phyloP scores from a whole-genome alignment of 2,329 filamentous ascomycete genomes.

The Paraphaeosphaeria minitans region DNA sequence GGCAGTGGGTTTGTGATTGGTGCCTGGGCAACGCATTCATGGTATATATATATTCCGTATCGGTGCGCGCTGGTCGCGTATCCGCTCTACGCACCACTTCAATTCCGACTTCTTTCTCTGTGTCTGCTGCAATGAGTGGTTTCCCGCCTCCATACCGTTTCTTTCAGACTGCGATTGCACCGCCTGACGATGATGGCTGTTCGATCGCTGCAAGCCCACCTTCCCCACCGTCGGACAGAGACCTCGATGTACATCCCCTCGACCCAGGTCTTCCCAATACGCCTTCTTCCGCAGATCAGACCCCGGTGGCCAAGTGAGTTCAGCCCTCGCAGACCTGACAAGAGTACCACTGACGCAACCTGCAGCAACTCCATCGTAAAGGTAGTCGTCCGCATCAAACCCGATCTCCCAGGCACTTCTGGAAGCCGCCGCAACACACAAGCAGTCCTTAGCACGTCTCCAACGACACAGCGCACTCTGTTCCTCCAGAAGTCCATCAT shows the following conservation, averaged over 20 bases:
- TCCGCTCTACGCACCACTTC: neutral
- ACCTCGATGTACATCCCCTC: neutral
- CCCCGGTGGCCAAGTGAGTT: neutral
- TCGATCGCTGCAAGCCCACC: neutral
- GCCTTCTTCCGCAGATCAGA: slow-evolving; percentile 1
- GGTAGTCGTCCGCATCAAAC: slow-evolving; percentile 15
- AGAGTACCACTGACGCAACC: neutral
- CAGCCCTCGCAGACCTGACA: neutral
- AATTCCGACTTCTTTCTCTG: neutral
- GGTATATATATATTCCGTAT: neutral
- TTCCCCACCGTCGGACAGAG: neutral
- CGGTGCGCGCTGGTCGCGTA: neutral
- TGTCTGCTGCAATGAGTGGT: neutral
- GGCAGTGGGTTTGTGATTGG: neutral
- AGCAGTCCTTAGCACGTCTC: no score
- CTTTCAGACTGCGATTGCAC: slow-evolving; percentile 11
- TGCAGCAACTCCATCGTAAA: slow-evolving; percentile 8
- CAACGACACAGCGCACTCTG: slow-evolving; percentile 16
- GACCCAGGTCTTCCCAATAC: neutral
- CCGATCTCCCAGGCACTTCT: no score
- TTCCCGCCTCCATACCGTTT: neutral
- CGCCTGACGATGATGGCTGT: neutral
- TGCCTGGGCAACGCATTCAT: neutral
- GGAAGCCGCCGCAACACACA: no score
- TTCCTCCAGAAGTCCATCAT: slow-evolving; percentile 15